These are phyloP conservation scores for Lyophyllum atratum DNA, from an alignment of 768 basidiomycete genomes.

Conservation along the genomic window DNA sequence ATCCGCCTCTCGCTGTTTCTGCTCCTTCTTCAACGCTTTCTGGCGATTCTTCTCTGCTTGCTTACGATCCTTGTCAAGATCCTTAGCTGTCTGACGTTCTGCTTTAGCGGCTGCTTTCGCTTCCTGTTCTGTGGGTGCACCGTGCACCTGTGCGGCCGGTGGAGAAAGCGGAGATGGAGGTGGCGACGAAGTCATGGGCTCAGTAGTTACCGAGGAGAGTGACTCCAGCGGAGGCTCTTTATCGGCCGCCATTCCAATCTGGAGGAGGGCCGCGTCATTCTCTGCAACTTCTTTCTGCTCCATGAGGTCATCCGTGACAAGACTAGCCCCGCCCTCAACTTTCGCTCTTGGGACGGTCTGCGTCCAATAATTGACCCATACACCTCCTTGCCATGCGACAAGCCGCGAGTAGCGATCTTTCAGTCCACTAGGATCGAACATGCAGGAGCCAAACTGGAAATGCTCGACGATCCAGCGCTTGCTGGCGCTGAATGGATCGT, in stretches of 20 bases:
- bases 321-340: neutral
- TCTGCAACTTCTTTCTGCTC: conserved; percentile 11
- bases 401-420: conserved; percentile 49
- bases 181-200: neutral
- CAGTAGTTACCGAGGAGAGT: too few relatives aligned
- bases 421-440: conserved; percentile 57
- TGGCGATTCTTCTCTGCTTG: conserved; percentile 17
- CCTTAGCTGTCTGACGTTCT: conserved; percentile 15
- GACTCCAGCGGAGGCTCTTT: neutral
- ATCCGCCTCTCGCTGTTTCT: conserved; percentile 20
- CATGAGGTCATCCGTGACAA: conserved; percentile 7
- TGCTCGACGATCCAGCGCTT: conserved; percentile 55
- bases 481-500: conserved; percentile 49
- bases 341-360: conserved; percentile 32
- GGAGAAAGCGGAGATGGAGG: neutral
- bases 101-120: conserved; percentile 10
- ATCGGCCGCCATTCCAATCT: conserved; percentile 21
- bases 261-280: conserved; percentile 21
- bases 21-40: conserved; percentile 19
- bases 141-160: conserved; percentile 7
- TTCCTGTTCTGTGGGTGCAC: conserved; percentile 16
- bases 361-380: conserved; percentile 68
- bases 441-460: conserved; percentile 58
- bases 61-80: conserved; percentile 22
- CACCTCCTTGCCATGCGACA: conserved; percentile 49